A percentile compares a stretch with the other conserved stretches of the same genome.
These are phyloP conservation scores for Parathielavia appendiculata DNA, from an alignment of 495 filamentous ascomycete species.

Conservation along the genomic window DNA sequence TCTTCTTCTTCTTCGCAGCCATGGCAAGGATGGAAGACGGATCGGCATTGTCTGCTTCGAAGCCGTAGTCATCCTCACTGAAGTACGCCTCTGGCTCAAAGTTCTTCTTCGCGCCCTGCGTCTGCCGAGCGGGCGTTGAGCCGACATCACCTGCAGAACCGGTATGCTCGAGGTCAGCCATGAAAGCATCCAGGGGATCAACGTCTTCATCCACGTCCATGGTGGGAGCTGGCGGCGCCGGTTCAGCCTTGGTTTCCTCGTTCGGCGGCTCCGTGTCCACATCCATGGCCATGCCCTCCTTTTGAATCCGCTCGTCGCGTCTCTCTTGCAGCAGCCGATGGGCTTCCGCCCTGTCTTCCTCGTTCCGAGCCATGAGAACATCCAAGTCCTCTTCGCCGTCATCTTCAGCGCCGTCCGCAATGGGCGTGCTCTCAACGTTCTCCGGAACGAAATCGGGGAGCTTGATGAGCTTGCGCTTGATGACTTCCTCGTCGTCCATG, in stretches of 20 bases:
- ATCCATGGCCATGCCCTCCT: constrained; percentile 46
- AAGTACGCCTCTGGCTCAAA: constrained; percentile 81
- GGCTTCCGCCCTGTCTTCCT: constrained; percentile 82
- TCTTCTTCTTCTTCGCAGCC: constrained; percentile 91
- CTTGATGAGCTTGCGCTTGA: constrained; percentile 79
- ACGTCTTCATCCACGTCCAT: constrained; percentile 68
- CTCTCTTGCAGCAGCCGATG: constrained; percentile 64
- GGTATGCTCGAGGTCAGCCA: constrained; percentile 62
- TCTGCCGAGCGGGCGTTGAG: constrained; percentile 41
- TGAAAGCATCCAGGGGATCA: constrained; percentile 94
- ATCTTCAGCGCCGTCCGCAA: constrained; percentile 53
- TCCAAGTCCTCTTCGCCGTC: constrained; percentile 67
- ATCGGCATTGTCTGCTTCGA: constrained; percentile 67
- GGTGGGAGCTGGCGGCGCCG: constrained; percentile 28
- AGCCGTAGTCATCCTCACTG: constrained; percentile 71
- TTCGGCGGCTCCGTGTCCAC: constrained; percentile 41
- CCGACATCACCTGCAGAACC: constrained; percentile 19
- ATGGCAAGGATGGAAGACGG: constrained; percentile 78
- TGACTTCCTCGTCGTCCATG: constrained; percentile 82
- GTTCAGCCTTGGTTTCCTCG: constrained; percentile 20
- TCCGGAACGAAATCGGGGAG: constrained; percentile 69
- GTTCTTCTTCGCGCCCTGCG: constrained; percentile 35
- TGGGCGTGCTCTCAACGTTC: constrained; percentile 53
- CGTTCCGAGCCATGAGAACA: constrained; percentile 59
- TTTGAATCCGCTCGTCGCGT: constrained; percentile 44